phyloP scores from a whole-genome alignment of 2,329 filamentous ascomycete genomes.

The Metarhizium humberi region DNA sequence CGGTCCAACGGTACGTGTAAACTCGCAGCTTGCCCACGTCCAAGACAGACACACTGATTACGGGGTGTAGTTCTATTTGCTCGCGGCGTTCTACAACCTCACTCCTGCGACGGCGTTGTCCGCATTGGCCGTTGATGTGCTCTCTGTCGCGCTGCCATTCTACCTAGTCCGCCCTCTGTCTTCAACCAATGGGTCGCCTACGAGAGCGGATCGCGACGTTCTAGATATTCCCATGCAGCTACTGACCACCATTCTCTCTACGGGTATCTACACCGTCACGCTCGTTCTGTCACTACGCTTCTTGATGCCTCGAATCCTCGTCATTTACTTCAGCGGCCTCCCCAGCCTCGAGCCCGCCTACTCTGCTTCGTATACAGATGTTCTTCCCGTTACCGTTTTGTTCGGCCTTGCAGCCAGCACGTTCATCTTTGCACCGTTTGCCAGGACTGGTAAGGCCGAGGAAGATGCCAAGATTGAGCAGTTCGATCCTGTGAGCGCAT shows the following conservation, averaged over 20 bases:
- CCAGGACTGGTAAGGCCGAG: constrained; percentile 39
- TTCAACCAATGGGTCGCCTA: constrained; percentile 49
- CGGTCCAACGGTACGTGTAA: constrained; percentile 50
- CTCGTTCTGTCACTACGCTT: constrained; percentile 61
- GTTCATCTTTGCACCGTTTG: constrained; percentile 68
- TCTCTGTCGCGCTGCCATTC: constrained; percentile 65
- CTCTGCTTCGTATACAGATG: constrained; percentile 47
- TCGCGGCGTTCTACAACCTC: constrained; percentile 69
- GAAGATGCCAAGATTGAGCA: constrained; percentile 38
- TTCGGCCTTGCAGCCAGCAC: constrained; percentile 62
- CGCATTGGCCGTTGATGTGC: constrained; percentile 57
- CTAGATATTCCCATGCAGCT: constrained; percentile 53
- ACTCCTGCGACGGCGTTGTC: constrained; percentile 49
- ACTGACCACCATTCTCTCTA: constrained; percentile 59
- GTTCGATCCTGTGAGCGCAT: constrained; percentile 58
- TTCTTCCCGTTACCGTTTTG: constrained; percentile 48
- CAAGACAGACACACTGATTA: background rate
- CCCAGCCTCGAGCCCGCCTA: constrained; percentile 60
- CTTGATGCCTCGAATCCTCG: constrained; percentile 62
- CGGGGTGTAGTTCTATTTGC: constrained; percentile 53
- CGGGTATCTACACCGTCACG: constrained; percentile 64
- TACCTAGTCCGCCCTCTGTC: constrained; percentile 61
- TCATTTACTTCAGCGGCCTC: constrained; percentile 66
- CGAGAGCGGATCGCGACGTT: constrained; percentile 53
- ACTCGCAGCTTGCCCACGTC: background rate